Conservation (phyloP, 768 basidiomycete genomes). For the Leccinum fibrillosum region DNA sequence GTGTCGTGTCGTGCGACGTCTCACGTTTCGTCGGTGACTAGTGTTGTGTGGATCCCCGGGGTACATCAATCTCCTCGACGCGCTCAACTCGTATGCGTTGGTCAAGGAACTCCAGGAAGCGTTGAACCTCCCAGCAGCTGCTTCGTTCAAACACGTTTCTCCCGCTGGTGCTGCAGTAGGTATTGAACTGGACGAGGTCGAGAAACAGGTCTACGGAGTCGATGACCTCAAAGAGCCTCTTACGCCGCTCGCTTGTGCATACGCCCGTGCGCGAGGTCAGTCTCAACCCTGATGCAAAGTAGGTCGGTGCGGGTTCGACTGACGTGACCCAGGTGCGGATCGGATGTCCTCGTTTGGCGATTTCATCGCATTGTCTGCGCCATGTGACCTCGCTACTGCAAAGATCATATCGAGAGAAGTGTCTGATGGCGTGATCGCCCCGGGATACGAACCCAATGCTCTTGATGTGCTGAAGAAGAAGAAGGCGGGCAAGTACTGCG, state of each 20-base stretch:
- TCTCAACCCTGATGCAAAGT: not conserved
- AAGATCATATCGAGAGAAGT: constrained; percentile 98
- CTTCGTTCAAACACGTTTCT: constrained; percentile 74
- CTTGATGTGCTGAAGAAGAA: constrained; percentile 91
- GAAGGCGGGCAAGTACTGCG: constrained; percentile 98
- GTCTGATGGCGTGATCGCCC: constrained; percentile 97
- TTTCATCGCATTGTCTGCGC: constrained; percentile 92
- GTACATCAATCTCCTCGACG: constrained; percentile 97
- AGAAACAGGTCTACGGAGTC: constrained; percentile 94
- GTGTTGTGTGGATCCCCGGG: constrained; percentile 93
- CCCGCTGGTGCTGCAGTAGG: constrained; percentile 78
- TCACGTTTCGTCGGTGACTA: constrained; percentile 28
- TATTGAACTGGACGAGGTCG: constrained; percentile 71
- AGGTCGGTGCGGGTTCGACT: constrained; percentile 3
- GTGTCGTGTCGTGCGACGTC: not conserved
- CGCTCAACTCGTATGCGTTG: constrained; percentile 93
- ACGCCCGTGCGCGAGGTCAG: constrained; percentile 90
- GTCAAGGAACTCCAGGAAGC: constrained; percentile 92
- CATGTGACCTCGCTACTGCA: constrained; percentile 92
- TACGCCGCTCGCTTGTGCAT: constrained; percentile 86
- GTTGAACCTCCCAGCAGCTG: constrained; percentile 89
- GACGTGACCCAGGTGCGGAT: constrained; percentile 68
- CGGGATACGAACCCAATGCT: constrained; percentile 85
- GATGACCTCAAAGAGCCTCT: constrained; percentile 91
- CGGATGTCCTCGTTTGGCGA: constrained; percentile 99